Conservation (phyloP, 2,329 filamentous ascomycete species). For the Fusarium incarnatum region DNA sequence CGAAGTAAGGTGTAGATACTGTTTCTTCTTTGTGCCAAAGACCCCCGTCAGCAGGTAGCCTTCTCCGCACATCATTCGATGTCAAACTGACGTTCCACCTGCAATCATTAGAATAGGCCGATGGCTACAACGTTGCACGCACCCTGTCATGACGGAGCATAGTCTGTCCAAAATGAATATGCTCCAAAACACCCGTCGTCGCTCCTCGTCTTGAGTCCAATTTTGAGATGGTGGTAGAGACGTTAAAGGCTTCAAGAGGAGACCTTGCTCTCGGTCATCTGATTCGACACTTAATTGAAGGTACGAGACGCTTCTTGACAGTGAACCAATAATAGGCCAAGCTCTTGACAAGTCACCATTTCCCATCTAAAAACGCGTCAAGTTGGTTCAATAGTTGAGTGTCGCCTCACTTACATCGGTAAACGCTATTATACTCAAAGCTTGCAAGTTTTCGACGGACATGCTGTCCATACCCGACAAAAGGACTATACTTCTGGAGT, state of each 20-base stretch:
- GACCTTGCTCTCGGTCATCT: conserved; percentile 29
- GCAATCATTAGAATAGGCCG: neutral
- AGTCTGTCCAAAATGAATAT: conserved; percentile 49
- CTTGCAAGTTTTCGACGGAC: conserved; percentile 41
- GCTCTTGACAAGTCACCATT: conserved; percentile 43
- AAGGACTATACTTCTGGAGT: conserved; percentile 35
- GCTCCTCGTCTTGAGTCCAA: conserved; percentile 51
- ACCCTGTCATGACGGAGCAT: conserved; percentile 38
- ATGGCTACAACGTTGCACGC: fast-evolving
- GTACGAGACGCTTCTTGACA: conserved; percentile 49
- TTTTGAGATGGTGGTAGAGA: conserved; percentile 36
- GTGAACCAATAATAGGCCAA: conserved; percentile 49
- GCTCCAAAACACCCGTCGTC: conserved; percentile 51
- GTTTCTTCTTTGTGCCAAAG: conserved; percentile 55
- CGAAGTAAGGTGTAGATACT: conserved; percentile 57
- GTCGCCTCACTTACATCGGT: conserved; percentile 22
- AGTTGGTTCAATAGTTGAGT: fast-evolving
- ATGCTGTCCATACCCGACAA: conserved; percentile 40
- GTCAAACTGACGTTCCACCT: conserved; percentile 52
- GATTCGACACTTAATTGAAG: conserved; percentile 47
- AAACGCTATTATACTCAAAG: conserved; percentile 40
- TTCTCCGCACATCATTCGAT: conserved; percentile 47
- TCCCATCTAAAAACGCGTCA: conserved; percentile 40
- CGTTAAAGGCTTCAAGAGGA: conserved; percentile 1
- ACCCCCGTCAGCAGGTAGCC: conserved; percentile 54